Evolutionary conservation across 148 eudicot species (phyloP), one percentile per base, ranked within the genome.

Genomic region (Euryodendron excelsum): DNA sequence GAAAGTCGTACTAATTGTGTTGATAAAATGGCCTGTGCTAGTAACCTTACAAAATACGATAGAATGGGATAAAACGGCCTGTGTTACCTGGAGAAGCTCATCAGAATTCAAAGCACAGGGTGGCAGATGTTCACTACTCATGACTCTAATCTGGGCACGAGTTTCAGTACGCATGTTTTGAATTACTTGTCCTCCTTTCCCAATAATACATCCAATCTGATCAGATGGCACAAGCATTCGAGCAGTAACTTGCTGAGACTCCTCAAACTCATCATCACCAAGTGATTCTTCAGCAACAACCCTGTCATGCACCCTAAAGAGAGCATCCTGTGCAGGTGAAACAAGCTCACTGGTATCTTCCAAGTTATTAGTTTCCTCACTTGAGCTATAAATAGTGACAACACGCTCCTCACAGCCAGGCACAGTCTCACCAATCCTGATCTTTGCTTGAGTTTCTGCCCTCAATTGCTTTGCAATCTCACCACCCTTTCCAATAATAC

Each of bases 401-500:
- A 90, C 93, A 27, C 99, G 90, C 80, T 96, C 98, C 4, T 91
- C 97, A 80, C 92, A 88, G 18, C 98, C 99, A 20, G 92, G 93
- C 50, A 91, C 91, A 4, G 93, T 70, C 83, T 96, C 99, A 68
- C 94, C 84, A 59, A 96, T 93, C 76, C 98, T 93, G 69, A 96
- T 90, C 80, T 87, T 96, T 39, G 99, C 67, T 61, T 84, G 86
- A 27, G 97, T 93, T 77, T 96, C 93, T 39, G 87, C 81, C 78
- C 99, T 85, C 36, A 96, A 64, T 76, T 96, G 98, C 68, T 91
- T 90, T 23, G 89, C 93, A 67, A 93, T 96, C 79, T 93, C 97
- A 4, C 99, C 99, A 52, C 99, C 99, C 80, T 91, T 89, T 23
- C 99, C 99, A 70, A 96, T 93, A 44, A 96, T 93, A 85, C 98